Conservation (phyloP, 1,139 yeast genomes). For the Blastobotrys capitulatus region DNA sequence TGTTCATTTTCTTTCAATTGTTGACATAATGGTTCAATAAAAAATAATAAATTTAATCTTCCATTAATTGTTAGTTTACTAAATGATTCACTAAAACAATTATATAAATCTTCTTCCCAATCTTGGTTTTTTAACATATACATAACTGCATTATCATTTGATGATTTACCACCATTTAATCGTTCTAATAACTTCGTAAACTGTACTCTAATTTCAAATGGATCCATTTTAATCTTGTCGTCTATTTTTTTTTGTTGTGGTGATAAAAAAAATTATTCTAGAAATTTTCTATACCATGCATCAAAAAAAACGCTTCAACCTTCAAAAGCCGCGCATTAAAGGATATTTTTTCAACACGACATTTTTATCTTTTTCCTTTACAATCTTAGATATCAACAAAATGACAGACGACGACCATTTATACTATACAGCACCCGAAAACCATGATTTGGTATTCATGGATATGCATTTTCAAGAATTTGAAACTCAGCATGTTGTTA, state of each 20-base stretch:
- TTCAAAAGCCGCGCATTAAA: no score
- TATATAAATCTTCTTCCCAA: constrained; percentile 65
- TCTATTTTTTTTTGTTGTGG: neutral
- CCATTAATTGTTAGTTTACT: constrained; percentile 41
- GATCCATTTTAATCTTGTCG: constrained; percentile 47
- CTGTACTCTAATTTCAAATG: constrained; percentile 71
- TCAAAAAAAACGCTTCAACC: no score
- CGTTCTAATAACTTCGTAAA: constrained; percentile 55
- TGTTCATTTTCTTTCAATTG: constrained; percentile 12
- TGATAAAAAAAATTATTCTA: neutral
- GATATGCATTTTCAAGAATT: neutral
- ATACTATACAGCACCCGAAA: neutral
- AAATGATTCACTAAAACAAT: constrained; percentile 56
- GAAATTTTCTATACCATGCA: neutral
- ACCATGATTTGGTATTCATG: neutral
- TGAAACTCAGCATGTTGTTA: neutral
- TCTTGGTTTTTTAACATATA: constrained; percentile 56
- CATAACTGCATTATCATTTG: constrained; percentile 50
- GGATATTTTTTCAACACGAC: no score
- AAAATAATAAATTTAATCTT: constrained; percentile 62
- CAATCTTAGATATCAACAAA: no score
- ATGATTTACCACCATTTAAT: constrained; percentile 58
- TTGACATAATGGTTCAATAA: constrained; percentile 52
- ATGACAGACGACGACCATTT: neutral
- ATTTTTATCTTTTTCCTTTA: no score